These are phyloP conservation scores for Porcisia deanei DNA, from an alignment of 208 protist species.

Conservation along the genomic window DNA sequence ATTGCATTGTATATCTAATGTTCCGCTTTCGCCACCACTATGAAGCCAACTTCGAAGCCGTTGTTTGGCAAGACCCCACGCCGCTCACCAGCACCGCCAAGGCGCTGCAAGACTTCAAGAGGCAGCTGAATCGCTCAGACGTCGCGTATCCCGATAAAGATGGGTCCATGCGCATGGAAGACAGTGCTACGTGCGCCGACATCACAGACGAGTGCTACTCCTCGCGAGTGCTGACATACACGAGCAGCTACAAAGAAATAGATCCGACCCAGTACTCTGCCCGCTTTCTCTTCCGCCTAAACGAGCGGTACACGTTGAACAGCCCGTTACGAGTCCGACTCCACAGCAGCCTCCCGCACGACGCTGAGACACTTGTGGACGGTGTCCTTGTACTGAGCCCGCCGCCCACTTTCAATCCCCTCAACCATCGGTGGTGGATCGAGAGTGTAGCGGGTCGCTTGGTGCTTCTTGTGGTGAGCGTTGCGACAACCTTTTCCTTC, in stretches of 20 bases:
- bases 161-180: conserved; percentile 26
- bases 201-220: conserved; percentile 34
- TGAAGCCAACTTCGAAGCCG: conserved; percentile 23
- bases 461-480: conserved; percentile 13
- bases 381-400: conserved; percentile 26
- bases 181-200: conserved; percentile 25
- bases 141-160: conserved; percentile 14
- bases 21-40: conserved; percentile 29
- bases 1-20: conserved; percentile 25
- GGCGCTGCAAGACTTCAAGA: conserved; percentile 22
- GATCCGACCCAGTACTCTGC: conserved; percentile 21
- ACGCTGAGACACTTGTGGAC: conserved; percentile 24
- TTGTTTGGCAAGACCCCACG: conserved; percentile 28
- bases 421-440: conserved; percentile 31
- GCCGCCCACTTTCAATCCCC: conserved; percentile 14
- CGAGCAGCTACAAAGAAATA: conserved; percentile 30
- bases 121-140: conserved; percentile 17
- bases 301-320: conserved; percentile 25
- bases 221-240: conserved; percentile 24
- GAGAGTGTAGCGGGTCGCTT: conserved; percentile 21
- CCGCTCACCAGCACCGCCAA: conserved; percentile 10
- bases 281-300: conserved; percentile 29
- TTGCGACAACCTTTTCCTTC: conserved; percentile 17
- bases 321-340: conserved; percentile 19
- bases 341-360: conserved; percentile 25